Evolutionary conservation across 768 basidiomycete species (phyloP).

Genomic region (Chalciporus pseudorubinellus): DNA sequence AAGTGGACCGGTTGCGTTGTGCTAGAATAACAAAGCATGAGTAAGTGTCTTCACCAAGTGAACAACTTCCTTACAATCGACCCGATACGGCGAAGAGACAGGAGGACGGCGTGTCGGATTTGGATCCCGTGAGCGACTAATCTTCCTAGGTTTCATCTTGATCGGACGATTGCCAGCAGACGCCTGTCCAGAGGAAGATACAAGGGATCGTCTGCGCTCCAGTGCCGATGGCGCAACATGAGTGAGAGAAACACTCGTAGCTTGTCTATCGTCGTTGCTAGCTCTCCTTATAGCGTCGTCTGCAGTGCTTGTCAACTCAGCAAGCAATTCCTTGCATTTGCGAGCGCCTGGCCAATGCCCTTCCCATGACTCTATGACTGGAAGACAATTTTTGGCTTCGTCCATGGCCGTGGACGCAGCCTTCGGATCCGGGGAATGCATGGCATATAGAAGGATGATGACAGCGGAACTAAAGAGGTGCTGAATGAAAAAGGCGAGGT

Average conservation of each 20-base stretch:
- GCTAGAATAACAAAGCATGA: slow-evolving; percentile 35
- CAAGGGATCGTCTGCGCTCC: slow-evolving; percentile 57
- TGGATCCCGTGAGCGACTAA: slow-evolving; percentile 61
- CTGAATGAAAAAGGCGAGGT: slow-evolving; percentile 87
- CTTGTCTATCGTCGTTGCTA: slow-evolving; percentile 17
- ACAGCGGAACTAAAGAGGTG: slow-evolving; percentile 87
- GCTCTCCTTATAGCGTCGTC: slow-evolving; percentile 56
- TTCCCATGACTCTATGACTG: slow-evolving; percentile 76
- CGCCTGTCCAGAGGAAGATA: slow-evolving; percentile 38
- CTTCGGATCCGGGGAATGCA: slow-evolving; percentile 71
- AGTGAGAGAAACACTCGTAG: slow-evolving; percentile 23
- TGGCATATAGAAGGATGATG: slow-evolving; percentile 80
- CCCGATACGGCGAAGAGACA: slow-evolving; percentile 62
- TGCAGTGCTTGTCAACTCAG: slow-evolving; percentile 67
- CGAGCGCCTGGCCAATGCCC: slow-evolving; percentile 85
- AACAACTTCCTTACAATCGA: slow-evolving; percentile 49
- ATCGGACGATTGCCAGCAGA: slow-evolving; percentile 47
- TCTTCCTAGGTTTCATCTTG: slow-evolving; percentile 50
- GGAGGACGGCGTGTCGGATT: slow-evolving; percentile 51
- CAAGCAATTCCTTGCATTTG: slow-evolving; percentile 80
- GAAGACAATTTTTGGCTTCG: slow-evolving; percentile 71
- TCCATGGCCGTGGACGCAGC: slow-evolving; percentile 75
- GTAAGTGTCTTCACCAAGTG: slow-evolving; percentile 5
- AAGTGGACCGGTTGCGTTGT: slow-evolving; percentile 71
- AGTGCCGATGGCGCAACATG: slow-evolving; percentile 35